Conservation (phyloP, 805 yeast genomes). For the Candida gorgasii region DNA sequence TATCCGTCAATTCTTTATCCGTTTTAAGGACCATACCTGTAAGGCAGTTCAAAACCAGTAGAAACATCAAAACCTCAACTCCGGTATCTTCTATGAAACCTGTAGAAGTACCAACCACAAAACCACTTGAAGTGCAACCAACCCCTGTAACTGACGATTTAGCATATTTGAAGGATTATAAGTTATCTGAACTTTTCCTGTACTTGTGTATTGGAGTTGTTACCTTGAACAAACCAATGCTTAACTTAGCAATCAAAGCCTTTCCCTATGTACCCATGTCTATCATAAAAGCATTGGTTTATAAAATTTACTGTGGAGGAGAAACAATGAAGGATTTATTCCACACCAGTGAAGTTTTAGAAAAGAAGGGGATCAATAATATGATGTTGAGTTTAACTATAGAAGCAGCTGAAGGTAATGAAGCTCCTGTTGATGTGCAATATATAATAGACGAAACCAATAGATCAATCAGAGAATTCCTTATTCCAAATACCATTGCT, state of each 20-base stretch:
- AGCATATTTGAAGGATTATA: slow-evolving; percentile 53
- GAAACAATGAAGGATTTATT: slow-evolving; percentile 70
- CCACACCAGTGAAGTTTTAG: slow-evolving; percentile 65
- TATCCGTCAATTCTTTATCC: background rate
- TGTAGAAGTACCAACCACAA: background rate
- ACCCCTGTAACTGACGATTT: slow-evolving; percentile 5
- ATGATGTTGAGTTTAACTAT: slow-evolving; percentile 95
- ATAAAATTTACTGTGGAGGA: slow-evolving; percentile 89
- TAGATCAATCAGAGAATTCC: slow-evolving; percentile 63
- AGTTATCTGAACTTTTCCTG: slow-evolving; percentile 57
- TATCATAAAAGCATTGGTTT: slow-evolving; percentile 69
- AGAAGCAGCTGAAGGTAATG: slow-evolving; percentile 85
- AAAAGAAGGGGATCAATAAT: slow-evolving; percentile 77
- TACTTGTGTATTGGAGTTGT: slow-evolving; percentile 69
- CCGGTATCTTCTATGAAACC: slow-evolving; percentile 1
- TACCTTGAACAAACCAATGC: slow-evolving; percentile 62
- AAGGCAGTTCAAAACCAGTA: background rate
- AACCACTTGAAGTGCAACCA: background rate
- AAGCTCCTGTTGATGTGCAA: slow-evolving; percentile 53
- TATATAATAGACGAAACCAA: slow-evolving; percentile 64
- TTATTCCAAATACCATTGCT: slow-evolving; percentile 68
- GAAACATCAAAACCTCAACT: slow-evolving; percentile 2
- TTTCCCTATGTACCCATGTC: slow-evolving; percentile 78
- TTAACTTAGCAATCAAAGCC: slow-evolving; percentile 58
- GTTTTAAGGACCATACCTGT: background rate